Evolutionary conservation across 495 filamentous ascomycete species (phyloP), one percentile per base, ranked within the genome.

Genomic region (Aspergillus mulundensis): DNA sequence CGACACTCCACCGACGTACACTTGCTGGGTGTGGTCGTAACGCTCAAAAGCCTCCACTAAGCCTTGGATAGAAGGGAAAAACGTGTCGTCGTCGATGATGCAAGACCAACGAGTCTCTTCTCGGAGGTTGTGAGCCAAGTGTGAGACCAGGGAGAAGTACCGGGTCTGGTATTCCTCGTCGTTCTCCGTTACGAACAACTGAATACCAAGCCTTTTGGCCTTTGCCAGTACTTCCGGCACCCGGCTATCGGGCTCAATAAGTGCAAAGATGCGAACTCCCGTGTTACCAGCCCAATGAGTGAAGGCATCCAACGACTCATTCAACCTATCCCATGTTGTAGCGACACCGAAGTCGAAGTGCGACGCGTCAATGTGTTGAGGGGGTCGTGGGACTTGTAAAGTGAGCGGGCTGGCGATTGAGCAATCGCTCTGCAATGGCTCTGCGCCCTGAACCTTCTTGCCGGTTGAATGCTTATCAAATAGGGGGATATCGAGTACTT

Each of bases 31-130:
- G 41, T 77, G 63, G 50, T 84, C 74, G 61, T 81, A 81, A 20
- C 65, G 47, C 15, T 30, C 54, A 1, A 86, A 65, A 24, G 71
- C 77, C 2, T 71, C 54, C 5, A 81, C 64, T n/a, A 87, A 64
- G 14, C 67, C 66, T 12, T 66, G 53, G 66, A 84, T 74, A 18
- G 76, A 81, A 0, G 77, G 71, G 70, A 85, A 84, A 60, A 87
- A 87, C 5, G 86, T 88, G 63, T 89, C 86, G 66, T 89, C 86
- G 64, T 89, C 85, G 24, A 88, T 75, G 30, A 89, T 72, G 46
- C 73, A 80, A 12, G 78, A 72, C 84, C 85, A 89, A 30, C 71
- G 65, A 0, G 82, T 86, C 2, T 71, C 51, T 1, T 74, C 68
- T 8, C 73, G 73, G n/a, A 74, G 58, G 51, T 76, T 62, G 7